Evolutionary conservation across 2,329 filamentous ascomycete species (phyloP), one percentile per base, ranked within the genome.

Genomic region (Kalmusia sp.): DNA sequence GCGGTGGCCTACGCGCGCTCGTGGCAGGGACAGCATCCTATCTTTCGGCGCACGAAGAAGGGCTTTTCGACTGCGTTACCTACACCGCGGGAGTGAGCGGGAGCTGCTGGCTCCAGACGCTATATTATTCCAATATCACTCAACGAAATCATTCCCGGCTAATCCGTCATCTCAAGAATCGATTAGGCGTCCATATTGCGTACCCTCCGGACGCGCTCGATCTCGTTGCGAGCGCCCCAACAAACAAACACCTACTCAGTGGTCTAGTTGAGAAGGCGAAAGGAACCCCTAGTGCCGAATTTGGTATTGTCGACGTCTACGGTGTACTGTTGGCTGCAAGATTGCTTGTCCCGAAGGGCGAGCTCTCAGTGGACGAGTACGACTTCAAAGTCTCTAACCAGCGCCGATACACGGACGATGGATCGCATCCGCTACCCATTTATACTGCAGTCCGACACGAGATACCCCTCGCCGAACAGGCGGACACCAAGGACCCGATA

Each of bases 71-170:
- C 74, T 98, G 95, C 70, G 84, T 91, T 9, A 98, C 93, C 1
- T 99, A 99, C 68, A 96, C 92, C 0, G 92, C 93, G 4, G 95
- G 95, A 1, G 95, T 99, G 43, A 97, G 92, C 69, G 95, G 95
- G 0, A 96, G 91, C 59, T 98, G 95, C 73, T 99, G 95, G 95
- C 82, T 98, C 5, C 93, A 98, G 72, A 82, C 90, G 0, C 81
- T 99, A 3, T 96, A 91, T 70, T 87, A 95, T 68, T 93, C 91
- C 0, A 91, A 91, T 0, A 82, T 98, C 51, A 83, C 88, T 0
- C 80, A 82, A 14, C 85, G 87, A 49, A 86, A 84, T 57, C 84
- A 96, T 62, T 79, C 82, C 19, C 84, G 81, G 31, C 81, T 96
- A 17, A 84, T 97, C 33, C 85, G 93, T 8, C 95, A 99, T 68